Evolutionary conservation across 1,284 basidiomycete species (phyloP).

Genomic region (Ceratobasidium sp.): DNA sequence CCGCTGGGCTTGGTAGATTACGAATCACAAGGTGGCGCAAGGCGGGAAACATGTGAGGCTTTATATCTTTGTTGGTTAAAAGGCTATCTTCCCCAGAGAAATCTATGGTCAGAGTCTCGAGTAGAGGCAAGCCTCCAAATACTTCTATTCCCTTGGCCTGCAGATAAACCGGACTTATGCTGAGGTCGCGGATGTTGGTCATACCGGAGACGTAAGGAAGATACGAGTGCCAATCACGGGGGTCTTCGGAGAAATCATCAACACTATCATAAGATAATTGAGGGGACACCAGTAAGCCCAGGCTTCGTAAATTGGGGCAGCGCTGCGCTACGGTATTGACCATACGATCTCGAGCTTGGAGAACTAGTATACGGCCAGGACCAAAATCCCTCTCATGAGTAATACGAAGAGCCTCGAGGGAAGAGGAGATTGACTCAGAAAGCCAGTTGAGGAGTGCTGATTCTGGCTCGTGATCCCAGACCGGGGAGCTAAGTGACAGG

Average conservation of each 20-base stretch:
- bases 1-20: not conserved
- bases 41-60: not conserved
- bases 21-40: not conserved
- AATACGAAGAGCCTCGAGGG: not conserved
- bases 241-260: not conserved
- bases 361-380: not conserved
- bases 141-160: not conserved
- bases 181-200: not conserved
- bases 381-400: not conserved
- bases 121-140: not conserved
- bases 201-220: not conserved
- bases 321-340: not conserved
- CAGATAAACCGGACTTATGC: not conserved
- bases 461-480: not conserved
- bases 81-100: not conserved
- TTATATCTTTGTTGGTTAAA: too few species aligned
- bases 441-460: not conserved
- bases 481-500: not conserved
- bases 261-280: too few species aligned
- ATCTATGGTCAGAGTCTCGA: not conserved
- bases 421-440: not conserved
- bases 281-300: not conserved
- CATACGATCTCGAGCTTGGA: not conserved
- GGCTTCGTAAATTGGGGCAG: not conserved
- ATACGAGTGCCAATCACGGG: not conserved